Conservation (phyloP, 164 flowering plant genomes). For the Brasenia schreberi region DNA sequence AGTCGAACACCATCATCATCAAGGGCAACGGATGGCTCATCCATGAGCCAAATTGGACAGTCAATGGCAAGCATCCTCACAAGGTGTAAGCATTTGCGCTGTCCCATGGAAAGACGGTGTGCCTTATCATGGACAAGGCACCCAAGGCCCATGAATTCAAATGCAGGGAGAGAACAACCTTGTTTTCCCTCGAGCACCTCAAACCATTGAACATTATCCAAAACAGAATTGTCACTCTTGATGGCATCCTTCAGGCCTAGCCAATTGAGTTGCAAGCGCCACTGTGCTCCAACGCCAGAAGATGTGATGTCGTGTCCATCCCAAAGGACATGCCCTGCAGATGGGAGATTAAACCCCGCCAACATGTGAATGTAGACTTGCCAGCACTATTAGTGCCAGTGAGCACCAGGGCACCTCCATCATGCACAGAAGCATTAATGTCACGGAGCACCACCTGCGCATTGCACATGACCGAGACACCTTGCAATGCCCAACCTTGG, state of each 20-base stretch:
- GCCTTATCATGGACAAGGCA: slow-evolving; percentile 65
- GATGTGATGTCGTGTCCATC: slow-evolving; percentile 70
- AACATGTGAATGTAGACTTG: slow-evolving; percentile 83
- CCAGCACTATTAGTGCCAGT: slow-evolving; percentile 82
- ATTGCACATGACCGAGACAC: slow-evolving; percentile 90
- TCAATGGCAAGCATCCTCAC: slow-evolving; percentile 80
- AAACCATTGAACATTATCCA: slow-evolving; percentile 73
- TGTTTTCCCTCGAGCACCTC: slow-evolving; percentile 72
- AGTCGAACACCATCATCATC: slow-evolving; percentile 75
- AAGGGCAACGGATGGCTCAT: slow-evolving; percentile 89
- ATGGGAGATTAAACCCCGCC: slow-evolving; percentile 79
- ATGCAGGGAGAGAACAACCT: slow-evolving; percentile 52
- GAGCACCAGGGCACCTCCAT: slow-evolving; percentile 82
- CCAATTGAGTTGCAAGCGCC: slow-evolving; percentile 91
- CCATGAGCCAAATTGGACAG: slow-evolving; percentile 91
- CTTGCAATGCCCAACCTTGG: slow-evolving; percentile 69
- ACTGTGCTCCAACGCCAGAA: slow-evolving; percentile 73
- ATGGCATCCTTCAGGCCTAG: slow-evolving; percentile 78
- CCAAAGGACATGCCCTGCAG: slow-evolving; percentile 89
- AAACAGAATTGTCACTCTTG: slow-evolving; percentile 54
- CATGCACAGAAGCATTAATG: slow-evolving; percentile 63
- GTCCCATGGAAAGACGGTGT: slow-evolving; percentile 85
- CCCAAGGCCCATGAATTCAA: slow-evolving; percentile 86
- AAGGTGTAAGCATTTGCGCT: slow-evolving; percentile 73
- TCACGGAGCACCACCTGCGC: slow-evolving; percentile 69